Conservation (phyloP, 352 stramenopile genomes). For the Lagenidium sp. region DNA sequence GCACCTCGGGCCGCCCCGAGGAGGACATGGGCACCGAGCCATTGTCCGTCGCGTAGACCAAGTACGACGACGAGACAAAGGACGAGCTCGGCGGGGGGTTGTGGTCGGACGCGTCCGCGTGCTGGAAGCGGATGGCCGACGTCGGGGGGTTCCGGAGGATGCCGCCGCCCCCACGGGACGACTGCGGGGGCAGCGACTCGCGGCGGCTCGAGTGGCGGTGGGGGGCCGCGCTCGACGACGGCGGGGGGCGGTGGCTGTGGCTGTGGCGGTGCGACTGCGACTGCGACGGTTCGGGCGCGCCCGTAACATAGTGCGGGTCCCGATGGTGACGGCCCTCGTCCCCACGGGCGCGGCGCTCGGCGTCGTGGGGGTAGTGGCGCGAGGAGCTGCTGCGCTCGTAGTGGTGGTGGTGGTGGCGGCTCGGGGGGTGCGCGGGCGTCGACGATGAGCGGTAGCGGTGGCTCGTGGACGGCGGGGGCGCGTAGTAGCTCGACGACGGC, state of each 20-base stretch:
- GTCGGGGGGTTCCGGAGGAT: constrained; percentile 5
- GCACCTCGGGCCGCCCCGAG: background rate
- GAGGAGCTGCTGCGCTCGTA: background rate
- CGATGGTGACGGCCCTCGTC: too few relatives aligned
- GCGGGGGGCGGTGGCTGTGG: background rate
- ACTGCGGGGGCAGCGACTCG: background rate
- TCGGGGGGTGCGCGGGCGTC: background rate
- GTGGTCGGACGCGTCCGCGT: constrained; percentile 1
- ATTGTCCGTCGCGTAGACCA: constrained; percentile 5
- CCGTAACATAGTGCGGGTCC: too few relatives aligned
- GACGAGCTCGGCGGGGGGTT: background rate
- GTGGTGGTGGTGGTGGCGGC: background rate
- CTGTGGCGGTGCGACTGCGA: background rate
- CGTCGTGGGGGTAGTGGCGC: background rate
- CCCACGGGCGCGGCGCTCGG: too few relatives aligned
- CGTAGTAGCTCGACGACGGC: constrained; percentile 10
- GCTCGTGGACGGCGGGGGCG: constrained; percentile 5
- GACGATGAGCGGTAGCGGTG: background rate
- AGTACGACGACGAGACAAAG: constrained; percentile 6
- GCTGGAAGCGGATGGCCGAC: constrained; percentile 1
- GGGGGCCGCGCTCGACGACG: background rate
- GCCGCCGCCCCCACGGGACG: background rate
- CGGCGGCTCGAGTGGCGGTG: background rate
- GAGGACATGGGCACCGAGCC: constrained; percentile 7
- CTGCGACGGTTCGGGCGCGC: background rate